Evolutionary conservation across 179 eudicot genomes (phyloP).

Genomic region (Beta macrorhiza): DNA sequence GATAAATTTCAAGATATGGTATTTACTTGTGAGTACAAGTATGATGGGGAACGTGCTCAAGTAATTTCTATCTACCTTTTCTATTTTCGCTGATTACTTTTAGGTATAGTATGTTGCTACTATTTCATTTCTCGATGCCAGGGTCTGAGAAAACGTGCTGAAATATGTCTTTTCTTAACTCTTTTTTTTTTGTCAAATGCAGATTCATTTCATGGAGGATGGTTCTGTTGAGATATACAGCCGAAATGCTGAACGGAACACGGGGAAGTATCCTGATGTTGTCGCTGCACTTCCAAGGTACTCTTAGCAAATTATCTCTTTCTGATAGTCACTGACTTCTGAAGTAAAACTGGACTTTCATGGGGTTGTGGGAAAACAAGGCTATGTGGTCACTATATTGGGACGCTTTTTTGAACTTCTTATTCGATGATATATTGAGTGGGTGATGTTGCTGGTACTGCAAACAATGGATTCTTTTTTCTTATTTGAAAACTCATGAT

Average conservation of each 20-base stretch:
- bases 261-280: slow-evolving; percentile 97
- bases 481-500: background rate
- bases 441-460: background rate
- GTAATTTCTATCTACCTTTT: slow-evolving; percentile 35
- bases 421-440: background rate
- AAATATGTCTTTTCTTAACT: slow-evolving; percentile 4
- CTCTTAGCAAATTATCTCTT: slow-evolving; percentile 2
- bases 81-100: slow-evolving; percentile 5
- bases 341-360: background rate
- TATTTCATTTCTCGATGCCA: background rate
- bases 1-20: slow-evolving; percentile 91
- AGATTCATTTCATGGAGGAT: slow-evolving; percentile 95
- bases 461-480: background rate
- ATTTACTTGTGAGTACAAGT: slow-evolving; percentile 92
- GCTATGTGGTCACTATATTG: background rate
- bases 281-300: slow-evolving; percentile 66
- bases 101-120: background rate
- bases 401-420: background rate
- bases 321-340: background rate
- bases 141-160: background rate
- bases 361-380: background rate
- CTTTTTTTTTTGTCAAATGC: slow-evolving; percentile 15
- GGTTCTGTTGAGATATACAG: slow-evolving; percentile 92
- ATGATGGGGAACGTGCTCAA: slow-evolving; percentile 99
- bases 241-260: slow-evolving; percentile 90